A percentile compares a stretch with the other conserved stretches of the same genome.
Evolutionary conservation across 1,284 basidiomycete genomes (phyloP).

Genomic region (Thecaphora frezii): DNA sequence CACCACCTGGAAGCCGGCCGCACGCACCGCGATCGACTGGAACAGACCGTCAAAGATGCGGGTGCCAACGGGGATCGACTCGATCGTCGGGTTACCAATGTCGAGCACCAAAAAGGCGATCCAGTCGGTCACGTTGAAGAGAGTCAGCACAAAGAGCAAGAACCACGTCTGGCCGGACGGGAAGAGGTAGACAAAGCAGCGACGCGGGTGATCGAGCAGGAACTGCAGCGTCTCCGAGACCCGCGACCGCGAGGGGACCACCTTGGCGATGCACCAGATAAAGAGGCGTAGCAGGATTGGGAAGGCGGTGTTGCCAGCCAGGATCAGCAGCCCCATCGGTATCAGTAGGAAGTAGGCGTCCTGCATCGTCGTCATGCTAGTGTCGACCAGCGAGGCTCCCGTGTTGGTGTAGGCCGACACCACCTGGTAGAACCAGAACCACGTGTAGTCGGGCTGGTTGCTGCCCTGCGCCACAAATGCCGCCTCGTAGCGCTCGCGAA

Average conservation of each 20-base stretch:
- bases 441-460: conserved; percentile 59
- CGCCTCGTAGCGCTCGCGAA: conserved; percentile 39
- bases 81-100: conserved; percentile 75
- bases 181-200: conserved; percentile 91
- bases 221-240: conserved; percentile 82
- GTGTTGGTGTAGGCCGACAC: conserved; percentile 87
- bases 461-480: conserved; percentile 45
- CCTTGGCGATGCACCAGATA: conserved; percentile 71
- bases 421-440: conserved; percentile 85
- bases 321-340: conserved; percentile 67
- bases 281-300: conserved; percentile 56
- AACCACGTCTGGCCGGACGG: conserved; percentile 91
- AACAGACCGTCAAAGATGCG: conserved; percentile 59
- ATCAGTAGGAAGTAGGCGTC: conserved; percentile 78
- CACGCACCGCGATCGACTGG: conserved; percentile 70
- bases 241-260: conserved; percentile 68
- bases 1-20: conserved; percentile 82
- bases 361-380: conserved; percentile 85
- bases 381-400: conserved; percentile 83
- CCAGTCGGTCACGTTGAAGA: conserved; percentile 79
- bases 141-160: conserved; percentile 69
- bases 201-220: conserved; percentile 90
- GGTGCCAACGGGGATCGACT: conserved; percentile 69
- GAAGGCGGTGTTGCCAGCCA: conserved; percentile 86
- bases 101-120: conserved; percentile 85